Base-by-base conservation (phyloP, 345 rosid species). In the Eutrema heterophyllum region DNA sequence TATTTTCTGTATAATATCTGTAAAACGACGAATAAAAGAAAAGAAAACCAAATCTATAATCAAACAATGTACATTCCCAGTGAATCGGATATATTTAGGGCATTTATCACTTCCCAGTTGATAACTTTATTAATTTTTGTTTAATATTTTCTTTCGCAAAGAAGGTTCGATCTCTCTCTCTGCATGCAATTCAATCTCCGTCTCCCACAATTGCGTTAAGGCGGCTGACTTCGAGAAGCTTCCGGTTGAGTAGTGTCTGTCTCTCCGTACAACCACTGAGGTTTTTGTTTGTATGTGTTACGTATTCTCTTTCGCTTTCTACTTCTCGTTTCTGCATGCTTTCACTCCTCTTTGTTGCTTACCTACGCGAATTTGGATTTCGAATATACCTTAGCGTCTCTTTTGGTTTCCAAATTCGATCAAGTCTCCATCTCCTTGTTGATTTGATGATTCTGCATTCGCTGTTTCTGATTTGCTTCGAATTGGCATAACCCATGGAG, bases 101-200 rank as follows among this genome's bases (percentile, higher is more conserved):
- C 29, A 4, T 16, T 35, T 16, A 9, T n/a, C 21, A 11, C 12
- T 29, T 1, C 7, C 11, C 9, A 49, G 26, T 52, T 50, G 24
- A 7, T 48, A 16, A 26, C 5, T 24, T 6, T 30, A 33, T 1
- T 33, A 5, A 2, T 14, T 52, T 52, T 12, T 2, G 5, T 2
- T 29, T 29, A 2, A 2, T 5, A 2, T 14, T 52, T 27, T 12
- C 2, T 27, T 36, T 53, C 1, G 5, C 58, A 50, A 4, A 24
- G 6, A 53, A 53, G 4, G 9, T 54, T 30, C 59, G 39, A 30
- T 30, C n/a, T 54, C 32, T 16, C 11, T 54, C 36, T 52, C 57
- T 52, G 58, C 59, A 54, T 54, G 77, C 57, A 55, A 29, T 11
- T 44, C 56, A 14, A 10, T 15, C 70, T 21, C 70, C 41, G 61